Evolutionary conservation across 805 yeast species (phyloP), one percentile per base, ranked within the genome.

Genomic region (Hanseniaspora lachancei): DNA sequence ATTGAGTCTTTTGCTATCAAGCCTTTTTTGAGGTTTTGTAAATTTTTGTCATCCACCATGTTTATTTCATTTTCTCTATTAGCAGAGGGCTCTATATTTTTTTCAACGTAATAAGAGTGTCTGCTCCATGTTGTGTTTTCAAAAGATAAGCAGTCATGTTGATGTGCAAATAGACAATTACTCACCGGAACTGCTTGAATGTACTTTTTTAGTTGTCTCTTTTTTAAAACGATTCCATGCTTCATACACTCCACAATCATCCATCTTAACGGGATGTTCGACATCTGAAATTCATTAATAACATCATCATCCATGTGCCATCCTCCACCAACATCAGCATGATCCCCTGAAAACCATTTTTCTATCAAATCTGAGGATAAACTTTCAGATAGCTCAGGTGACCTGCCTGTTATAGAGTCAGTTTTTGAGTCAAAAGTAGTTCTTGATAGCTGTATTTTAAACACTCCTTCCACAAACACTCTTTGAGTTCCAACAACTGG

Each of bases 251-350:
- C 79, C 5, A 75, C 67, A 13, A 82, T 57, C 64, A 82, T 77
- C 87, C 87, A 82, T 58, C 82, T 70, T 24, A 82, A 66, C 0
- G 86, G 69, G 16, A 80, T 58, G 59, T 78, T 74, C 0, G 84
- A 72, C 16, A 78, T 58, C 23, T 65, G 61, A 41, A 46, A 57
- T 29, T 62, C 63, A 12, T 36, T 16, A 8, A 35, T 16, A 36
- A 24, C 38, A 13, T 60, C 56, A 2, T 63, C 59, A 62, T 77
- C 81, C 5, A 70, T 65, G 1, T 70, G 64, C 82, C 84, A 81
- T 0, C 84, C 84, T 2, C 87, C 87, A 2, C 88, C 88, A 61
- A 79, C 68, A 65, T 82, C 87, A 10, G 82, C 72, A 65, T 82
- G 88, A 62, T 79, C 78, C 2, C 87, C 89, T 0, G 84, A 78